These are phyloP conservation scores for Penicillium sp. DNA, from an alignment of 2,329 filamentous ascomycete species.

Conservation along the genomic window DNA sequence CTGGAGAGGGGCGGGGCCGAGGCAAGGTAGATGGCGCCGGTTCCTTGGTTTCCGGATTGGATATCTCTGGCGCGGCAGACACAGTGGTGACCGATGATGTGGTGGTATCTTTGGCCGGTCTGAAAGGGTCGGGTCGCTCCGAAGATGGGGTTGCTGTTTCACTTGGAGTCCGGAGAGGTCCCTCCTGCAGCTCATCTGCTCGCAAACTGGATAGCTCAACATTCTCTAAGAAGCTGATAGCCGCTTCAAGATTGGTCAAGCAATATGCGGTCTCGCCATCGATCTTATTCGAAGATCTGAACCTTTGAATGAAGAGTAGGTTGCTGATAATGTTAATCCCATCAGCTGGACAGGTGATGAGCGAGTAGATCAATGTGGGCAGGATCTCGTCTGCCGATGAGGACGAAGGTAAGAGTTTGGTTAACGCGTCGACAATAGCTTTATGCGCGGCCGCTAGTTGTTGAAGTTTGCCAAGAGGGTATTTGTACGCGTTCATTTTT, in stretches of 20 bases:
- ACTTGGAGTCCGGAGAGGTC: constrained; percentile 60
- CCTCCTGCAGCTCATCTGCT: constrained; percentile 72
- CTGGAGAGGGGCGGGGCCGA: constrained; percentile 28
- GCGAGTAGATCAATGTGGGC: constrained; percentile 91
- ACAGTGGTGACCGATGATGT: constrained; percentile 30
- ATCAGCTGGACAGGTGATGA: constrained; percentile 87
- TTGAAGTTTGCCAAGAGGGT: constrained; percentile 87
- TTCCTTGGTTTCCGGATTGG: constrained; percentile 29
- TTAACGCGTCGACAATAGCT: constrained; percentile 85
- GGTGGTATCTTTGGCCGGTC: constrained; percentile 24
- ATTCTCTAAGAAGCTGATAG: constrained; percentile 90
- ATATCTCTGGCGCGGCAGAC: constrained; percentile 31
- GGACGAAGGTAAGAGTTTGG: constrained; percentile 64
- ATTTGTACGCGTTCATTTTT: constrained; percentile 82
- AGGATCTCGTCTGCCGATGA: constrained; percentile 97
- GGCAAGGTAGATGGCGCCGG: constrained; percentile 35
- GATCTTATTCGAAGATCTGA: constrained; percentile 80
- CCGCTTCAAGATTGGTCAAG: constrained; percentile 90
- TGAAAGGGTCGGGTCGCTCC: constrained; percentile 29
- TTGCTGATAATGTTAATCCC: constrained; percentile 90
- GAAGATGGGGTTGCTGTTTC: constrained; percentile 22
- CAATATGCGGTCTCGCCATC: constrained; percentile 96
- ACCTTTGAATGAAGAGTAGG: constrained; percentile 89
- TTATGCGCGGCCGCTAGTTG: constrained; percentile 87
- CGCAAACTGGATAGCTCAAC: constrained; percentile 89